Evolutionary conservation across 768 basidiomycete species (phyloP).

Genomic region (Pulveroboletus sp.): DNA sequence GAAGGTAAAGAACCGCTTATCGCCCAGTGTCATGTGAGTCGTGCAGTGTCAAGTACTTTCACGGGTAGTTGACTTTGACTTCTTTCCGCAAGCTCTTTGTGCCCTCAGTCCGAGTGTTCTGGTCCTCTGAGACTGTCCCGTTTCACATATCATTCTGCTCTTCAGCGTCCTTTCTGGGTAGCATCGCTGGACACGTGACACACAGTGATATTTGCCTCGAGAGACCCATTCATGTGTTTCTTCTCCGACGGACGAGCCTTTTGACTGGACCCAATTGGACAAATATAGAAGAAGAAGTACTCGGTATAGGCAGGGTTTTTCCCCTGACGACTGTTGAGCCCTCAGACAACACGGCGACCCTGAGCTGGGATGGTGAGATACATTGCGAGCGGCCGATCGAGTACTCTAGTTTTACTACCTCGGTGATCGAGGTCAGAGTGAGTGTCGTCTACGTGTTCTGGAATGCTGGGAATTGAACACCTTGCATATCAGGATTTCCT

Average conservation of each 20-base stretch:
- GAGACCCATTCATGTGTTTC: constrained; percentile 43
- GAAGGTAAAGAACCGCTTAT: constrained; percentile 8
- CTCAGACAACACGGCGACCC: constrained; percentile 29
- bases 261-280: constrained; percentile 20
- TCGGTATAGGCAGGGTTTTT: constrained; percentile 46
- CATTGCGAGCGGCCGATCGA: constrained; percentile 34
- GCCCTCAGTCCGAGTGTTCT: constrained; percentile 56
- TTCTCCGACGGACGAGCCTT: constrained; percentile 51
- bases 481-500: constrained; percentile 51
- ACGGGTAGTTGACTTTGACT: constrained; percentile 1
- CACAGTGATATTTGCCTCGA: constrained; percentile 9
- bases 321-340: constrained; percentile 35
- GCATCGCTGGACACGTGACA: constrained; percentile 4
- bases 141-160: constrained; percentile 62
- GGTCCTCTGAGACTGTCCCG: constrained; percentile 52
- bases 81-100: constrained; percentile 47
- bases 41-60: not conserved
- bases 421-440: constrained; percentile 48
- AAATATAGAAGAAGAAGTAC: constrained; percentile 23
- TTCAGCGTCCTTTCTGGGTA: constrained; percentile 35
- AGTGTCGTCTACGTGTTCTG: constrained; percentile 5
- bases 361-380: constrained; percentile 64
- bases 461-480: not conserved
- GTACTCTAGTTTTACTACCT: constrained; percentile 48
- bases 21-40: constrained; percentile 31